These are phyloP conservation scores for Penicillium canariense DNA, from an alignment of 495 filamentous ascomycete genomes.

Conservation along the genomic window DNA sequence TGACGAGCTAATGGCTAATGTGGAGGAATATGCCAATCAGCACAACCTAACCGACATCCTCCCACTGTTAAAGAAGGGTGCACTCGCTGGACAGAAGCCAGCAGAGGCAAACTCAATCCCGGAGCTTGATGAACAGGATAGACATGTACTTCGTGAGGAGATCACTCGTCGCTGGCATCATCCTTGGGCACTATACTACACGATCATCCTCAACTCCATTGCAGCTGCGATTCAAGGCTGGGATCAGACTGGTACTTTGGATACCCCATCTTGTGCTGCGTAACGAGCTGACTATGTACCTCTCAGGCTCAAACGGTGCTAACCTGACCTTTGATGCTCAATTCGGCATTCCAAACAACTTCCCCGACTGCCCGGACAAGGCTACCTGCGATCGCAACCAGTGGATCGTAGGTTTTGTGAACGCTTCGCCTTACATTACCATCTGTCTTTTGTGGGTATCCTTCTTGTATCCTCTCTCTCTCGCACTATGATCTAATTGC, in stretches of 20 bases:
- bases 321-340: constrained; percentile 62
- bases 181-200: constrained; percentile 59
- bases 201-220: constrained; percentile 67
- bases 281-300: constrained; percentile 3
- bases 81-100: constrained; percentile 65
- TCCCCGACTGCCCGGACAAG: constrained; percentile 40
- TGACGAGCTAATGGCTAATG: constrained; percentile 51
- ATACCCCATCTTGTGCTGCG: background rate
- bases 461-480: background rate
- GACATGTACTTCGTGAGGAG: constrained; percentile 53
- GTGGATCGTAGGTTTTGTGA: constrained; percentile 50
- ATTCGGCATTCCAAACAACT: constrained; percentile 40
- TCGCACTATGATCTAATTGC: background rate
- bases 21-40: constrained; percentile 53
- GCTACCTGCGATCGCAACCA: constrained; percentile 31
- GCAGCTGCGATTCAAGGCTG: constrained; percentile 67
- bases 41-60: constrained; percentile 51
- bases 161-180: constrained; percentile 63
- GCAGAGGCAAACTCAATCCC: constrained; percentile 50
- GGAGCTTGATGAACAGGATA: constrained; percentile 55
- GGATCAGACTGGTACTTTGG: constrained; percentile 56
- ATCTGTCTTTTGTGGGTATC: constrained; percentile 40
- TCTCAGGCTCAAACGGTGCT: constrained; percentile 65
- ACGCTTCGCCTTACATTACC: constrained; percentile 39
- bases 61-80: constrained; percentile 55